A percentile compares a stretch with the other conserved stretches of the same genome.
phyloP scores from a whole-genome alignment of 2,329 filamentous ascomycete genomes.

The Nothophoma quercina region DNA sequence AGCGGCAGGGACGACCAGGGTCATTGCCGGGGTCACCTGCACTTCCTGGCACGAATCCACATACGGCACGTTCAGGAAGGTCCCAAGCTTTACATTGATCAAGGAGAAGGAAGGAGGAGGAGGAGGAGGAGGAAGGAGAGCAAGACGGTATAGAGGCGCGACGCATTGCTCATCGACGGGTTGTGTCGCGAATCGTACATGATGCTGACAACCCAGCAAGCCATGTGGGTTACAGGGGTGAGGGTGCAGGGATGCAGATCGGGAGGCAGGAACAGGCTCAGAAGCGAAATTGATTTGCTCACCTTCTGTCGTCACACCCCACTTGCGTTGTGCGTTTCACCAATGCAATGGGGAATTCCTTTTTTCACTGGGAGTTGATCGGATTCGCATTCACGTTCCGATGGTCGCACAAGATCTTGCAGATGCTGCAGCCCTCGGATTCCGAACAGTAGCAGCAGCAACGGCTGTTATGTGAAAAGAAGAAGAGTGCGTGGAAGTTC shows the following conservation, averaged over 20 bases:
- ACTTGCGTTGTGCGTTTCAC: conserved; percentile 17
- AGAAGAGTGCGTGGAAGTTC: conserved; percentile 10
- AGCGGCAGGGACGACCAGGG: neutral
- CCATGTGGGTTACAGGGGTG: conserved; percentile 48
- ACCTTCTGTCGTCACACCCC: conserved; percentile 40
- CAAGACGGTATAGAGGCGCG: neutral
- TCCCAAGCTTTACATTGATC: neutral
- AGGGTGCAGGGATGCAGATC: conserved; percentile 8
- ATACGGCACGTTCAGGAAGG: too few species aligned
- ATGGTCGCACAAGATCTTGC: conserved; percentile 19
- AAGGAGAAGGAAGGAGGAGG: neutral
- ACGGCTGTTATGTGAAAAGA: conserved; percentile 1
- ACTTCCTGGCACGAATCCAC: neutral
- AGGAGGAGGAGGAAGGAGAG: neutral
- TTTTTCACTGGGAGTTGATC: conserved; percentile 6
- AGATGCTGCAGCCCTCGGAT: conserved; percentile 8
- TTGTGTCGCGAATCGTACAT: neutral
- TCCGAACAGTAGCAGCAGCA: neutral
- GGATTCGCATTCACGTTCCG: conserved; percentile 6
- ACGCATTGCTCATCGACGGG: too few species aligned
- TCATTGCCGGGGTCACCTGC: neutral
- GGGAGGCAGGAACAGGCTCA: conserved; percentile 24
- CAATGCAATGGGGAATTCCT: conserved; percentile 4
- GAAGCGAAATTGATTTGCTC: conserved; percentile 46
- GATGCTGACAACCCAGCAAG: conserved; percentile 22